phyloP scores from a whole-genome alignment of 306 rosid species.

The Pterocarpus santalinus region DNA sequence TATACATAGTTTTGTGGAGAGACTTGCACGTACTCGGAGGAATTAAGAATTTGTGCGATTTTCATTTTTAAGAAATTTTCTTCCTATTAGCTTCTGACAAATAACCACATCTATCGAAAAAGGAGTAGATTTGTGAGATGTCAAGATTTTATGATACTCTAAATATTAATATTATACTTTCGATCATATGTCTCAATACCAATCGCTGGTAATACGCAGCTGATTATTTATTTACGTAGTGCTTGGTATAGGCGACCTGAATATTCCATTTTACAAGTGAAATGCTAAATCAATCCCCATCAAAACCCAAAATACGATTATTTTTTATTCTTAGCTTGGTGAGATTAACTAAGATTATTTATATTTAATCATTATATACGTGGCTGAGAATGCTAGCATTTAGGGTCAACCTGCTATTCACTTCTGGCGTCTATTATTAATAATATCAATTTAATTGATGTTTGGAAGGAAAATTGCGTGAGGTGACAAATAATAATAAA shows the following conservation, averaged over 20 bases:
- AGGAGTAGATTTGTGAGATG: neutral
- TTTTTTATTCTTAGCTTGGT: neutral
- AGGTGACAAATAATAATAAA: constrained; percentile 5
- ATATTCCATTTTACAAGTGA: neutral
- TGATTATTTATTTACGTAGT: neutral
- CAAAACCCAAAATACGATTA: constrained; percentile 1
- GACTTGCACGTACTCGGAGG: neutral
- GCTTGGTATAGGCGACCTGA: neutral
- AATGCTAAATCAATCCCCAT: constrained; percentile 28
- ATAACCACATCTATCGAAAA: neutral
- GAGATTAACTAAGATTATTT: constrained; percentile 16
- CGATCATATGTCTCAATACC: neutral
- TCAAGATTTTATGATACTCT: neutral
- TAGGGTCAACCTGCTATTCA: constrained; percentile 37
- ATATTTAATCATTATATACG: neutral
- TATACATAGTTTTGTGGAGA: neutral
- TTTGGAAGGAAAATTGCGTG: constrained; percentile 36
- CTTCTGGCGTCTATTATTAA: neutral
- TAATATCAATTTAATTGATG: neutral
- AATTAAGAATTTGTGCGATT: neutral
- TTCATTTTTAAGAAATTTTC: neutral
- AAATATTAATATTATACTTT: neutral
- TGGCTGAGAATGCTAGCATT: constrained; percentile 27
- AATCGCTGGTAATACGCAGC: neutral
- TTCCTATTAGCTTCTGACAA: neutral